Evolutionary conservation across 371 early-diverging fungal species (phyloP), one percentile per base, ranked within the genome.

Genomic region (Sporodiniella umbellata): DNA sequence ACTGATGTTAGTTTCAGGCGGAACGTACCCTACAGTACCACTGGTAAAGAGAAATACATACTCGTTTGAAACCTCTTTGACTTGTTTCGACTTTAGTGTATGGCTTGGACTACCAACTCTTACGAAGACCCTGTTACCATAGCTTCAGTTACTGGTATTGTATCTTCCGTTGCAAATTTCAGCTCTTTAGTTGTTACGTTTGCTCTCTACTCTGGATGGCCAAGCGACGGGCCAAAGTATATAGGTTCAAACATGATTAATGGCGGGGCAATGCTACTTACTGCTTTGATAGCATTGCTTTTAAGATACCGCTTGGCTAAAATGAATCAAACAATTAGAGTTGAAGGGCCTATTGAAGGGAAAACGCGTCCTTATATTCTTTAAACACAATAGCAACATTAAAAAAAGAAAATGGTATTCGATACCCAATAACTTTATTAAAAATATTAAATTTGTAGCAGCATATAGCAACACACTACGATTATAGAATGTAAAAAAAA

Each of bases 91-190:
- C 4, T 28, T 1, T 51, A 74, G 75, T 67, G 68, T 40, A 75
- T 75, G 75, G 72, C 75, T 15, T 75, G 75, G 75, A 71, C 75
- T 6, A 69, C 75, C n/a, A 75, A 75, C 48, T 71, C 66, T 17
- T 66, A 67, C 31, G 66, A 75, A 39, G 66, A 63, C 31, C 61
- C 68, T 8, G 64, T 71, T 1, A 54, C 65, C 1, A 64, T 75
- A 2, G 75, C 75, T 4, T 67, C 75, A 15, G 75, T 72, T 0
- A 75, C 75, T 0, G 75, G 75, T 19, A 69, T 75, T 26, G 75
- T 75, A 4, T 75, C 75, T 1, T 75, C 75, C 0, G 51, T 75
- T 18, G 75, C 70, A 37, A 75, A 75, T 42, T 71, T 75, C 61
- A 71, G 75, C 35, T 72, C 75, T 0, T 33, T 75, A 19, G 57